Conservation (phyloP, 441 rosid genomes). For the Hypseocharis bilobata region DNA sequence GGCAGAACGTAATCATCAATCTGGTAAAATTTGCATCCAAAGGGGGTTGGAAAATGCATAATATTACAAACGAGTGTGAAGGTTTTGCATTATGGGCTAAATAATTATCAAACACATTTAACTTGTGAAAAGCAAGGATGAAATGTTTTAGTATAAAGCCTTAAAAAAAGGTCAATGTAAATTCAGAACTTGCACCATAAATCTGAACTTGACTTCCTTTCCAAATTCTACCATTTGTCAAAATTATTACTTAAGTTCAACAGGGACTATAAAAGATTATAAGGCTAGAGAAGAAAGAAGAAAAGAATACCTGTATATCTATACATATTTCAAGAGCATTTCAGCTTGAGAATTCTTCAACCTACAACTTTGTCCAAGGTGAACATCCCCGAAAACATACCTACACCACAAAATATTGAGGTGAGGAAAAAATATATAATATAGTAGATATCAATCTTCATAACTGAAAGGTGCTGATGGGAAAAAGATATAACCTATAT, state of each 20-base stretch:
- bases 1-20: not conserved
- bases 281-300: conserved; percentile 16
- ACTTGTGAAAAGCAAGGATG: no score
- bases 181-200: no score
- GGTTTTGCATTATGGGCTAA: no score
- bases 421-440: not conserved
- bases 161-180: no score
- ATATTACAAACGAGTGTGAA: no score
- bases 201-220: not conserved
- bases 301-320: conserved; percentile 32
- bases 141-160: no score
- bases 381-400: conserved; percentile 85
- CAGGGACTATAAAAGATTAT: not conserved
- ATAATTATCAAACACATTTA: no score
- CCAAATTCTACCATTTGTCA: not conserved
- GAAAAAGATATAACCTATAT: conserved; percentile 50
- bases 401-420: conserved; percentile 32
- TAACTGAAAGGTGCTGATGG: not conserved
- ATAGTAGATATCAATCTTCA: not conserved
- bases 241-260: not conserved
- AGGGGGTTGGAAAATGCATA: no score
- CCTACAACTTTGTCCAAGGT: conserved; percentile 96
- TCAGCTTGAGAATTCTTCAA: conserved; percentile 62
- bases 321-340: conserved; percentile 57
- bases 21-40: no score